A percentile compares a stretch with the other conserved stretches of the same genome.
Conservation (phyloP, 1,284 basidiomycete species). For the Apiotrichum veenhuisii region DNA sequence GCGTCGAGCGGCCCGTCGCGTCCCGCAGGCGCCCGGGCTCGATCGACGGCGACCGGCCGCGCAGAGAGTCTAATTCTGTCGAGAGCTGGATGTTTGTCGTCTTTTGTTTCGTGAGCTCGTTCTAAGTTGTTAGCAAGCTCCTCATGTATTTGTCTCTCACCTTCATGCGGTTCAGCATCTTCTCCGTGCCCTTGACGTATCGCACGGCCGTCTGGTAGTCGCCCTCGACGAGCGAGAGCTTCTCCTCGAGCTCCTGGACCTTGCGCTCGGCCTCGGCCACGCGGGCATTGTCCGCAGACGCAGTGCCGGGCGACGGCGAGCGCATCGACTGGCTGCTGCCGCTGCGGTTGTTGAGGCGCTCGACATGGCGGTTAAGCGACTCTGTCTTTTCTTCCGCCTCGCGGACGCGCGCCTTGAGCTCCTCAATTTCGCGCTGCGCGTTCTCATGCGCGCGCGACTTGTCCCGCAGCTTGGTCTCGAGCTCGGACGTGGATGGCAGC, state of each 20-base stretch:
- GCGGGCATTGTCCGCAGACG: constrained; percentile 48
- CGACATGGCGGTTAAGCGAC: constrained; percentile 63
- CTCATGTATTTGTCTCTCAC: constrained; percentile 24
- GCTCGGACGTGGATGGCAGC: constrained; percentile 52
- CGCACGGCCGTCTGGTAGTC: constrained; percentile 69
- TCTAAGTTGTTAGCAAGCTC: constrained; percentile 45
- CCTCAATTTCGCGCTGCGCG: constrained; percentile 45
- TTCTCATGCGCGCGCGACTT: constrained; percentile 67
- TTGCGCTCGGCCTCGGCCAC: constrained; percentile 61
- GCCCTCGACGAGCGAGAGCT: constrained; percentile 71
- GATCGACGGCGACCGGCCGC: constrained; percentile 59
- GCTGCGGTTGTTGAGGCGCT: constrained; percentile 56
- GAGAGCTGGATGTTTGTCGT: constrained; percentile 71
- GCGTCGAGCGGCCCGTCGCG: constrained; percentile 74
- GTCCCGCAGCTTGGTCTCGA: constrained; percentile 72
- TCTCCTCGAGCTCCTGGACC: constrained; percentile 71
- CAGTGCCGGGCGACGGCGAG: constrained; percentile 28
- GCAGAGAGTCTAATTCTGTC: constrained; percentile 67
- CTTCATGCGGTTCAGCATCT: constrained; percentile 97
- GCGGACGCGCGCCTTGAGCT: constrained; percentile 60
- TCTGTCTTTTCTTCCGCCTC: constrained; percentile 69
- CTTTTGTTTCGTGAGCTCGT: constrained; percentile 87
- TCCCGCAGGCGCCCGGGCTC: constrained; percentile 55
- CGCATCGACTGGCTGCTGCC: constrained; percentile 38
- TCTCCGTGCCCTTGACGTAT: constrained; percentile 82